Percentiles rank a stretch among this genome's conserved stretches.
Evolutionary conservation across 306 rosid genomes (phyloP).

Genomic region (Corylus heterophylla): DNA sequence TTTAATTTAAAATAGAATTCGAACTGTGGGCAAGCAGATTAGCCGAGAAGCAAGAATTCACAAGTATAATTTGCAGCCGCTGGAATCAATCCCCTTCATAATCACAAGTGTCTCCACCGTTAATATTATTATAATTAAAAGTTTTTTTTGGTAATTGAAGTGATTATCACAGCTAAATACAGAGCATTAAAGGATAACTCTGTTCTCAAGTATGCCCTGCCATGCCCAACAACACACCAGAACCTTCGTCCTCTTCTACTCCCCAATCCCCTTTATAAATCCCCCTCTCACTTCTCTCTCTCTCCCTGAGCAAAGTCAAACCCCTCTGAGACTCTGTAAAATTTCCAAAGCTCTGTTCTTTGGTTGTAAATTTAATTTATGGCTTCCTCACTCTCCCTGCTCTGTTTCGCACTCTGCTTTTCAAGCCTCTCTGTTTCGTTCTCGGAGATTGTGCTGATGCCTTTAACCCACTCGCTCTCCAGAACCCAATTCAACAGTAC

Average conservation of each 20-base stretch:
- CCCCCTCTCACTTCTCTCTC: not conserved
- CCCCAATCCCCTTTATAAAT: slow-evolving; percentile 15
- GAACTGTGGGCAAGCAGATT: not conserved
- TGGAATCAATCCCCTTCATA: not conserved
- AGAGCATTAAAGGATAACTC: not conserved
- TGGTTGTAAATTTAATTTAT: slow-evolving; percentile 20
- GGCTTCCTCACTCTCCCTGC: slow-evolving; percentile 51
- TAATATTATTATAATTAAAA: not conserved
- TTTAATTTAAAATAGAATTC: too few relatives aligned
- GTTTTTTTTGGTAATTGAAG: not conserved
- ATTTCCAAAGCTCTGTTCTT: slow-evolving; percentile 3
- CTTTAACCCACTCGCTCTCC: slow-evolving; percentile 68
- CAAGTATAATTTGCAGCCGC: not conserved
- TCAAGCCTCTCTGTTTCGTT: slow-evolving; percentile 27
- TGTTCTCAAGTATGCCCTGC: not conserved
- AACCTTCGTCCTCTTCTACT: slow-evolving; percentile 19
- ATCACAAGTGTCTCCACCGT: not conserved
- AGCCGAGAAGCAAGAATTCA: not conserved
- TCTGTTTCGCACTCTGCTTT: slow-evolving; percentile 49
- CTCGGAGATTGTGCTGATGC: slow-evolving; percentile 42
- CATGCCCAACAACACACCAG: slow-evolving; percentile 1
- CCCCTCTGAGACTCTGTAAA: not conserved
- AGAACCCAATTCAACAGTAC: slow-evolving; percentile 61
- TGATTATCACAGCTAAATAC: not conserved
- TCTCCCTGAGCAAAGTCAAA: not conserved